Conservation (phyloP, 371 early-diverging fungal genomes). For the Quaeritorhiza haematococci region DNA sequence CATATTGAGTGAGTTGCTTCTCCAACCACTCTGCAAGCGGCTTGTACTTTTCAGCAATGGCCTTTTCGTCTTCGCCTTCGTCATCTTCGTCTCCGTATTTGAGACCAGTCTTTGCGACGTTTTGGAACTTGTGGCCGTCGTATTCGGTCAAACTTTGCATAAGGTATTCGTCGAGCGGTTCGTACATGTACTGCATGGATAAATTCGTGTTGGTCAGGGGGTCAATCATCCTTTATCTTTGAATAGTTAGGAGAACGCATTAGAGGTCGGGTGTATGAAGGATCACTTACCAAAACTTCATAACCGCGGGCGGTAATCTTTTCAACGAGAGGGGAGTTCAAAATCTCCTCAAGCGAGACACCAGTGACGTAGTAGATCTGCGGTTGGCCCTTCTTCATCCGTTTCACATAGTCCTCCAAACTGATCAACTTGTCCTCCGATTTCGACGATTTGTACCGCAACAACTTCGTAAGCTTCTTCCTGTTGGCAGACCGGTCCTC, state of each 20-base stretch:
- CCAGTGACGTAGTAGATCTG: conserved; percentile 87
- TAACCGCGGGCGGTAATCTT: conserved; percentile 76
- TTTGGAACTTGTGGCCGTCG: conserved; percentile 74
- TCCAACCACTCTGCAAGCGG: conserved; percentile 67
- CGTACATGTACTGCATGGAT: conserved; percentile 57
- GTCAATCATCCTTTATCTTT: not conserved
- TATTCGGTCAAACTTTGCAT: conserved; percentile 62
- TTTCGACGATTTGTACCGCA: conserved; percentile 71
- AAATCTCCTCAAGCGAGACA: conserved; percentile 59
- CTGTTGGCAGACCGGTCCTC: conserved; percentile 64
- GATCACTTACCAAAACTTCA: conserved; percentile 64
- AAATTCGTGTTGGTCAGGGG: not conserved
- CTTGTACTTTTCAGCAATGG: conserved; percentile 51
- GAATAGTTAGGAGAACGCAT: no score
- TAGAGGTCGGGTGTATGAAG: no score
- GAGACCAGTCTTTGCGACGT: conserved; percentile 78
- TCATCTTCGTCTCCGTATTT: conserved; percentile 42
- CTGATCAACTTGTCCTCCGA: conserved; percentile 47
- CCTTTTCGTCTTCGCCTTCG: conserved; percentile 40
- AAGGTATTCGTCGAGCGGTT: conserved; percentile 91
- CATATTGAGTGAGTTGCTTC: conserved; percentile 50
- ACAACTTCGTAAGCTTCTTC: conserved; percentile 70
- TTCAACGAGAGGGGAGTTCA: conserved; percentile 83
- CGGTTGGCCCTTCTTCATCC: conserved; percentile 84
- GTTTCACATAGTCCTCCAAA: conserved; percentile 80